Percentiles rank a stretch among this genome's conserved stretches.
phyloP scores from a whole-genome alignment of 164 flowering plant genomes.

The Litsea cubeba region DNA sequence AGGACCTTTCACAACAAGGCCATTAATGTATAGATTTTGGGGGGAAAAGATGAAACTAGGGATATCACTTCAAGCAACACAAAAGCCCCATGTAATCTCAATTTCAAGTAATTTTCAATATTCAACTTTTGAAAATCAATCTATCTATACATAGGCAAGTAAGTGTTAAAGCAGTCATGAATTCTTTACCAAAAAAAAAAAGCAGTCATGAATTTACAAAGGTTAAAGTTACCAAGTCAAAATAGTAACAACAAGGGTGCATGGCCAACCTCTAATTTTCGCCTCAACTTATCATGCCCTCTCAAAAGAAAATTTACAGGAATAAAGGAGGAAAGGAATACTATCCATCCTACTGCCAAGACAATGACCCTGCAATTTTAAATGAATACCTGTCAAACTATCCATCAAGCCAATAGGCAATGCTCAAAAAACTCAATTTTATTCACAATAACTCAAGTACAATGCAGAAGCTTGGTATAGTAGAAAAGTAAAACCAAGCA shows the following conservation, averaged over 20 bases:
- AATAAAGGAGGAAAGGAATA: conserved; percentile 76
- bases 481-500: neutral
- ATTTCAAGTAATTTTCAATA: too few species aligned
- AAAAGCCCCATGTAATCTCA: too few species aligned
- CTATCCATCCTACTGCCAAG: conserved; percentile 80
- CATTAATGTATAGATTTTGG: too few species aligned
- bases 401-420: neutral
- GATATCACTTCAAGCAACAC: too few species aligned
- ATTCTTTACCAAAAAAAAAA: neutral
- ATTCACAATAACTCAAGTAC: neutral
- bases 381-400: too few species aligned
- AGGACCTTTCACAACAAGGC: too few species aligned
- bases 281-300: conserved; percentile 68
- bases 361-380: conserved; percentile 58
- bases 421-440: neutral
- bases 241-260: neutral
- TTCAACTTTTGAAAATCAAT: too few species aligned
- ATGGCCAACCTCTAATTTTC: conserved; percentile 61
- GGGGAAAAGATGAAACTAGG: too few species aligned
- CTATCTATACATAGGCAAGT: too few species aligned
- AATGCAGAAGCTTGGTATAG: neutral
- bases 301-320: conserved; percentile 72
- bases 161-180: too few species aligned
- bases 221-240: neutral
- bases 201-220: neutral